Percentiles rank a stretch among this genome's conserved stretches.
phyloP scores from a whole-genome alignment of 495 filamentous ascomycete genomes.

The Bacidia gigantensis region DNA sequence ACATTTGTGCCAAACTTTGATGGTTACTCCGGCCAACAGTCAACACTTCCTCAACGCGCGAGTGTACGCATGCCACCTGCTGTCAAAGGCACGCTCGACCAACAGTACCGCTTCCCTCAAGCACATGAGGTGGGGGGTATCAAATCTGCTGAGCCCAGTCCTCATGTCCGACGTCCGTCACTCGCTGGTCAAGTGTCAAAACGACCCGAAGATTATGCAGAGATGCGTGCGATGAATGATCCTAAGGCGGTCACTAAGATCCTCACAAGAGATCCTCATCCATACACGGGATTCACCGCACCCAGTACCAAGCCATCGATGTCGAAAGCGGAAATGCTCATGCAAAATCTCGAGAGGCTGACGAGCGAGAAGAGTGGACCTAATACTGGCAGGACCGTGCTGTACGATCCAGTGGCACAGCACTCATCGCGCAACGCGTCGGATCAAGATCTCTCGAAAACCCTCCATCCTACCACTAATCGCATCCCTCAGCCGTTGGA shows the following conservation, averaged over 20 bases:
- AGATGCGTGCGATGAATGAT: neutral
- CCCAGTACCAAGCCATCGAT: neutral
- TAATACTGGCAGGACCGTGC: neutral
- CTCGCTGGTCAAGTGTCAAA: constrained; percentile 1
- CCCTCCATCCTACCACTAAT: neutral
- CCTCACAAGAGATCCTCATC: constrained; percentile 1
- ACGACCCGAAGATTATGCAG: neutral
- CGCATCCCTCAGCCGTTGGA: neutral
- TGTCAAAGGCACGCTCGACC: neutral
- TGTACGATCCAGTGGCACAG: constrained; percentile 1
- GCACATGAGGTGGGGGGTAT: neutral
- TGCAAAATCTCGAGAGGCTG: neutral
- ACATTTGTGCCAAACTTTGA: neutral
- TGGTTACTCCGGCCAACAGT: neutral
- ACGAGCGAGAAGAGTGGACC: neutral
- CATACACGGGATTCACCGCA: constrained; percentile 1
- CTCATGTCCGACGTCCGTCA: neutral
- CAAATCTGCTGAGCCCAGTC: neutral
- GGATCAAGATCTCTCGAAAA: neutral
- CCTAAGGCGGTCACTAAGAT: neutral
- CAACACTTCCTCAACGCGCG: neutral
- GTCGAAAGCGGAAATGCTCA: neutral
- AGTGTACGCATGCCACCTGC: constrained; percentile 3
- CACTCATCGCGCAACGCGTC: neutral
- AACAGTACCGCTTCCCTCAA: neutral